Evolutionary conservation across 805 yeast genomes (phyloP), one percentile per base, ranked within the genome.

Genomic region (Nakazawaea pomicola): DNA sequence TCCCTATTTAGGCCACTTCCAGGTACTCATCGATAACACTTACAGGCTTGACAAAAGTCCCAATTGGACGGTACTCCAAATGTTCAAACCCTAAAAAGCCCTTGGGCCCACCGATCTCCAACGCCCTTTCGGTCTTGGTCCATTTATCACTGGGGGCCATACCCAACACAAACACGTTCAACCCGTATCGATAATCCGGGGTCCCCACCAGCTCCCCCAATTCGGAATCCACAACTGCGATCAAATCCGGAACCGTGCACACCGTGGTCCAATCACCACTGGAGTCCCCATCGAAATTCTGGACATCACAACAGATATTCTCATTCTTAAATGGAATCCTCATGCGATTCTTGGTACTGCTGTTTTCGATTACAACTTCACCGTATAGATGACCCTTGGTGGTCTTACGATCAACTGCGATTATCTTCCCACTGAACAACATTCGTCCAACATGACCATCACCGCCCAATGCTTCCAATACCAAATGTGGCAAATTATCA

Each of bases 271-370:
- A 55, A n/a, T n/a, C n/a, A n/a, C n/a, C n/a, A n/a, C n/a, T n/a
- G n/a, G n/a, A n/a, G n/a, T n/a, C n/a, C n/a, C n/a, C n/a, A n/a
- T n/a, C n/a, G n/a, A n/a, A n/a, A n/a, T n/a, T 46, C 29, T 53
- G 43, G n/a, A 58, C 25, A 36, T 54, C 55, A 18, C 67, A 65
- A 23, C 53, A 52, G 17, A 70, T 64, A 50, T 70, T 70, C 46
- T 71, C 76, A 46, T 71, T 70, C 51, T 70, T 67, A 62, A 70
- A 71, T 24, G 75, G 74, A 38, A 70, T 70, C 9, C 49, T 45
- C 37, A 36, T 31, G 17, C 43, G 46, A 16, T 46, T 48, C 4
- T 33, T 39, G 7, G 49, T 49, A 16, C 46, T 39, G 10, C 25
- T 33, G 16, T 48, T 49, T 36, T 55, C 52, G 27, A 55, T 54